Conservation (phyloP, 1,139 yeast genomes). For the Arxiozyma slooffiae region DNA sequence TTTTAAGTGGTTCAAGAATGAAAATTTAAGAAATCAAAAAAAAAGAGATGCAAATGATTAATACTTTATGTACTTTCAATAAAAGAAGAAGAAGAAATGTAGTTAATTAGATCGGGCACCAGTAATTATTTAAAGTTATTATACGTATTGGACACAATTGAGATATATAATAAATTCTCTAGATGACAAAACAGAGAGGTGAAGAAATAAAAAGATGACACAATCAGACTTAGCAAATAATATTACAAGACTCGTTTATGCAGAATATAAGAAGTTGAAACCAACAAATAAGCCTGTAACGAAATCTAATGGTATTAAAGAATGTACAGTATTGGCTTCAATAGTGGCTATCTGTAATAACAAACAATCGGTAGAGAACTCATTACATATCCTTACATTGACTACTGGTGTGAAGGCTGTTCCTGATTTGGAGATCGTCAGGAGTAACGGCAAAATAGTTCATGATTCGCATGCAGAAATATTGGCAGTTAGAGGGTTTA, state of each 20-base stretch:
- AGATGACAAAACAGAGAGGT: background rate
- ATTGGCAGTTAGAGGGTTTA: conserved; percentile 59
- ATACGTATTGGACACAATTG: background rate
- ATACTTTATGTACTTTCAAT: background rate
- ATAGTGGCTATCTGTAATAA: conserved; percentile 41
- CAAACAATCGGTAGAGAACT: background rate
- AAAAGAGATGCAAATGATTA: too few relatives aligned
- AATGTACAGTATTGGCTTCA: conserved; percentile 82
- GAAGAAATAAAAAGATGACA: background rate
- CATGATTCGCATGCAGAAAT: conserved; percentile 92
- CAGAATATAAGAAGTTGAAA: conserved; percentile 31
- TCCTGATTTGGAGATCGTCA: conserved; percentile 41
- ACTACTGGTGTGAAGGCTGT: conserved; percentile 79
- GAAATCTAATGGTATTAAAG: conserved; percentile 54
- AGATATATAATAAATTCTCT: too few relatives aligned
- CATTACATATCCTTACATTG: conserved; percentile 18
- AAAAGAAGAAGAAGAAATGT: background rate
- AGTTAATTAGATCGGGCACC: background rate
- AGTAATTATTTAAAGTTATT: too few relatives aligned
- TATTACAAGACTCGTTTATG: conserved; percentile 30
- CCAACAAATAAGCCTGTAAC: conserved; percentile 46
- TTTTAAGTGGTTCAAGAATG: too few relatives aligned
- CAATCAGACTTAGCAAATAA: background rate
- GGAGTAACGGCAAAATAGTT: conserved; percentile 48
- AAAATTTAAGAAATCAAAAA: too few relatives aligned